phyloP scores from a whole-genome alignment of 192 early-diverging fungal species.

The Linnemannia elongata region DNA sequence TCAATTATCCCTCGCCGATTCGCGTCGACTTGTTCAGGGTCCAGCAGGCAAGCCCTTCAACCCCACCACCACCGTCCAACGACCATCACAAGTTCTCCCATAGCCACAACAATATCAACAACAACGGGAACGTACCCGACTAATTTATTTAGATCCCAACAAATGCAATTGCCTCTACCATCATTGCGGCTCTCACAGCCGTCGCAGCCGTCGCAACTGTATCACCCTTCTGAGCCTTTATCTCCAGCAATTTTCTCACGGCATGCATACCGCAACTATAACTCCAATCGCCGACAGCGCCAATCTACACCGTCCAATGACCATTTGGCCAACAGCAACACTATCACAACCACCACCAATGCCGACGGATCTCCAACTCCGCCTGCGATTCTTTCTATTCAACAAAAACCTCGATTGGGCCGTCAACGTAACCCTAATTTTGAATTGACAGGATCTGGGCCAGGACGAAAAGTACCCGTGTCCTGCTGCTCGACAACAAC shows the following conservation, averaged over 20 bases:
- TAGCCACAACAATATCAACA: background rate
- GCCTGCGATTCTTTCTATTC: background rate
- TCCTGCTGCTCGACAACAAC: background rate
- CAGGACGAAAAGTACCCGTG: background rate
- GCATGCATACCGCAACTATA: slow-evolving; percentile 7
- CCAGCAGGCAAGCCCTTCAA: background rate
- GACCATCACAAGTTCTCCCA: background rate
- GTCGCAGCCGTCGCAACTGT: background rate
- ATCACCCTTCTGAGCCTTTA: background rate
- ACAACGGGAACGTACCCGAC: background rate
- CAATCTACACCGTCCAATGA: background rate
- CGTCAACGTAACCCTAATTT: background rate
- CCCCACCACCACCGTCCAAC: background rate
- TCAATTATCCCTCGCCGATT: background rate
- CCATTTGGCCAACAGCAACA: background rate
- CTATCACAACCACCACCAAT: background rate
- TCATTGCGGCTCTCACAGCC: background rate
- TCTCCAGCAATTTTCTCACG: slow-evolving; percentile 15
- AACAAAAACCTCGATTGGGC: background rate
- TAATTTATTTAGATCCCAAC: slow-evolving; percentile 1
- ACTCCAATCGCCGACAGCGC: slow-evolving; percentile 2
- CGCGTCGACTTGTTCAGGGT: background rate
- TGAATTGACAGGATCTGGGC: background rate
- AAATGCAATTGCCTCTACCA: background rate
- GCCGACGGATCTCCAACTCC: background rate